Evolutionary conservation across 2,329 filamentous ascomycete species (phyloP), one percentile per base, ranked within the genome.

Genomic region (Sarocladiaceae sp.): DNA sequence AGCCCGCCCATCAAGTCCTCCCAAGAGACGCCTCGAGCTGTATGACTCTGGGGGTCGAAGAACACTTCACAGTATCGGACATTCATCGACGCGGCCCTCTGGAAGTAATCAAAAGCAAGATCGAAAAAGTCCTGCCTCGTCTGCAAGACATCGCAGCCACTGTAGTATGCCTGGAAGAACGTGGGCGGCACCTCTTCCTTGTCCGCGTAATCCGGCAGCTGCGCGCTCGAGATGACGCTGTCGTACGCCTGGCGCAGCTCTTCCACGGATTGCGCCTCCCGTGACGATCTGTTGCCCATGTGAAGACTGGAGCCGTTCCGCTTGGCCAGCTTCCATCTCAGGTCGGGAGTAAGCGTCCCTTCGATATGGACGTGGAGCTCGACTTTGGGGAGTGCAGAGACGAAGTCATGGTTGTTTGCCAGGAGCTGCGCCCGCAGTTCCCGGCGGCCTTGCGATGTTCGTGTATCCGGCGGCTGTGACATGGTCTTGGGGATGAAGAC

Each of bases 341-440:
- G 68, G 40, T 71, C 65, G 1, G 84, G 83, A 12, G 78, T 78
- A 15, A 89, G 69, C 3, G 82, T 81, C 39, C 85, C 85, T 59
- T 89, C 85, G 10, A 89, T 71, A 56, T 89, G 85, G 45, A 89
- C 73, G 64, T 88, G 84, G 57, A 88, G 84, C 59, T 88, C 84
- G 65, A 80, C 85, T 68, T 88, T 88, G 49, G 84, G 84, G 33
- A 88, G 73, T 29, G 72, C 72, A 40, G 66, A 62, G 15, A 87
- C 70, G 57, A 84, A 80, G 31, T 33, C 33, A 21, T 44, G 26
- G 23, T 44, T 21, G 10, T 27, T 29, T 12, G 24, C 29, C 4
- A 44, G 41, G 4, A 44, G 41, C 16, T 44, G 26, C 26, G 26
- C 26, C 26, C 26, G 26, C 9, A 29, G 26, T 29, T 29, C 26